These are phyloP conservation scores for Starmerella apis DNA, from an alignment of 805 yeast species.

Conservation along the genomic window DNA sequence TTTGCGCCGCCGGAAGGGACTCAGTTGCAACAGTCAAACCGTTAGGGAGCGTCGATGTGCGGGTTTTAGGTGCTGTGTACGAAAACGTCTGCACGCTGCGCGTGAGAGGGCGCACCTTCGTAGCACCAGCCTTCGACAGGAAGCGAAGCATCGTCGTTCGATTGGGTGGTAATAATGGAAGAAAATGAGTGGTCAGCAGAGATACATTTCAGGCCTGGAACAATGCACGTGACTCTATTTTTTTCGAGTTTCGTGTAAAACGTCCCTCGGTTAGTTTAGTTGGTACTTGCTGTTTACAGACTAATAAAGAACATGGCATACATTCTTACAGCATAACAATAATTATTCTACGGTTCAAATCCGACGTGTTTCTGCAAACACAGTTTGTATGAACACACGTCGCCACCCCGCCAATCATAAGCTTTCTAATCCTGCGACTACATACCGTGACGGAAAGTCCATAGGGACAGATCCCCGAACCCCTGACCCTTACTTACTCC, in stretches of 20 bases:
- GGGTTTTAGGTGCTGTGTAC: constrained; percentile 37
- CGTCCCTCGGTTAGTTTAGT: too few species aligned
- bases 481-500: constrained; percentile 3
- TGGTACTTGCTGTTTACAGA: too few species aligned
- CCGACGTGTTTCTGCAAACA: too few species aligned
- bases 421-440: constrained; percentile 3
- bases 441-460: not conserved
- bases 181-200: constrained; percentile 23
- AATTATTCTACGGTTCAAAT: too few species aligned
- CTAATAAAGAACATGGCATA: not conserved
- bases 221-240: constrained; percentile 1
- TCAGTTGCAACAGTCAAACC: constrained; percentile 95
- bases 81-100: constrained; percentile 25
- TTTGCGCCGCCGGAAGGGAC: constrained; percentile 68
- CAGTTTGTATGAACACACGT: too few species aligned
- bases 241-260: too few species aligned
- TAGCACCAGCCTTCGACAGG: constrained; percentile 22
- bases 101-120: constrained; percentile 16
- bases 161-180: constrained; percentile 10
- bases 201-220: not conserved
- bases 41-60: constrained; percentile 68
- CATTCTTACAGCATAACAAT: not conserved
- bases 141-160: constrained; percentile 19
- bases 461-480: not conserved
- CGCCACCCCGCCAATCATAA: constrained; percentile 6